Percentiles rank a stretch among this genome's conserved stretches.
Conservation (phyloP, 2,329 filamentous ascomycete species). For the Emericellopsis atlantica region DNA sequence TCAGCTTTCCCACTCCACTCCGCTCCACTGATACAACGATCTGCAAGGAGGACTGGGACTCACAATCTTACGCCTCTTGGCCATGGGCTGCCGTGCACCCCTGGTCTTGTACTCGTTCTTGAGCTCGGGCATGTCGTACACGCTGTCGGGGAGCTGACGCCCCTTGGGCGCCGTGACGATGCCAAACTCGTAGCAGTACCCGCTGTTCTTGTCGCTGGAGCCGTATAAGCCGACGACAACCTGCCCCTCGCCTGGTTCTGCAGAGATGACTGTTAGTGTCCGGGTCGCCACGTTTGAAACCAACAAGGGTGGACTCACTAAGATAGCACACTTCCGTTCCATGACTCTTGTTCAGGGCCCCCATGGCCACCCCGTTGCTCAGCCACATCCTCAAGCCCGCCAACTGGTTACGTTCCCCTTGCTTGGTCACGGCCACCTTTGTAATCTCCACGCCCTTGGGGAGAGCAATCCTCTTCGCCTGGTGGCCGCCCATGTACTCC, state of each 20-base stretch:
- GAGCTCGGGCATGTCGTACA: slow-evolving; percentile 28
- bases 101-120: slow-evolving; percentile 14
- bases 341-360: slow-evolving; percentile 7
- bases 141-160: slow-evolving; percentile 21
- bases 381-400: slow-evolving; percentile 11
- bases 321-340: slow-evolving; percentile 1
- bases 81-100: neutral
- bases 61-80: neutral
- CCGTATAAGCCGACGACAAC: slow-evolving; percentile 33
- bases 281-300: neutral
- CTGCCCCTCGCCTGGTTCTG: slow-evolving; percentile 19
- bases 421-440: slow-evolving; percentile 15
- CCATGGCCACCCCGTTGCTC: slow-evolving; percentile 8
- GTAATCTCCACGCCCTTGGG: slow-evolving; percentile 11
- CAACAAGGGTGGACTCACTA: slow-evolving; percentile 5
- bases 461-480: slow-evolving; percentile 11
- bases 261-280: slow-evolving; percentile 4
- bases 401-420: neutral
- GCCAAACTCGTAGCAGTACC: slow-evolving; percentile 26
- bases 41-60: neutral
- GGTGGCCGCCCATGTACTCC: slow-evolving; percentile 16
- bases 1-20: neutral
- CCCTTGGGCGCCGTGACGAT: slow-evolving; percentile 29
- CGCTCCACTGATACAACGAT: neutral
- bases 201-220: slow-evolving; percentile 12